Evolutionary conservation across 1,284 basidiomycete species (phyloP).

Genomic region (Ceratobasidium sp.): DNA sequence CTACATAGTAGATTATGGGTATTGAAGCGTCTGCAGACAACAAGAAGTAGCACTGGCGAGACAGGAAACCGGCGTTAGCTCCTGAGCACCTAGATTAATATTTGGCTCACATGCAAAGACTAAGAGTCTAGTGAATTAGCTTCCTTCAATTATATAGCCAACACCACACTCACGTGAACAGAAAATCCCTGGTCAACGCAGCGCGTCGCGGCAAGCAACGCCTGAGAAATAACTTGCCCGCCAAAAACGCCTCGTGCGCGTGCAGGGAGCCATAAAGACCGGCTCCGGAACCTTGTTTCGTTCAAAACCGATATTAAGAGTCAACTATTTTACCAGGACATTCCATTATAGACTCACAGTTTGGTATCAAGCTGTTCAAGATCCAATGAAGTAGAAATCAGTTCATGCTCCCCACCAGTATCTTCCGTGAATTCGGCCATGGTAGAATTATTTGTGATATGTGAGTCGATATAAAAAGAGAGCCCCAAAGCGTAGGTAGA

Average conservation of each 20-base stretch:
- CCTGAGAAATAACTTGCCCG: slow-evolving; percentile 85
- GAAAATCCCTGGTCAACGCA: slow-evolving; percentile 72
- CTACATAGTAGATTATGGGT: slow-evolving; percentile 87
- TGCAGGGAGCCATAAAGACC: slow-evolving; percentile 73
- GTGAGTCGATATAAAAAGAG: not conserved
- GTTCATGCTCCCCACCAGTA: slow-evolving; percentile 52
- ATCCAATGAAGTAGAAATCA: slow-evolving; percentile 75
- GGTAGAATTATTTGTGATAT: not conserved
- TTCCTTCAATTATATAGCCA: slow-evolving; percentile 42
- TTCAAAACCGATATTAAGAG: not conserved
- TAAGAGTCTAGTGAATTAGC: slow-evolving; percentile 51
- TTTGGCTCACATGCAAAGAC: slow-evolving; percentile 72
- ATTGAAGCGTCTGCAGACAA: slow-evolving; percentile 77
- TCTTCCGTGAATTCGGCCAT: slow-evolving; percentile 40
- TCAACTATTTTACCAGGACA: not conserved
- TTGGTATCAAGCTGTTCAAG: slow-evolving; percentile 83
- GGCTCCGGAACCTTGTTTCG: slow-evolving; percentile 67
- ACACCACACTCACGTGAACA: slow-evolving; percentile 67
- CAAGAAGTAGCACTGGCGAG: slow-evolving; percentile 79
- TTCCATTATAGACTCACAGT: slow-evolving; percentile 53
- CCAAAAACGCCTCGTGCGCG: slow-evolving; percentile 85
- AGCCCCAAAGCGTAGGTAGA: not conserved
- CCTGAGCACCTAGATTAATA: slow-evolving; percentile 34
- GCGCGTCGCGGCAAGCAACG: slow-evolving; percentile 79
- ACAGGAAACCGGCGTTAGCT: not conserved